Evolutionary conservation across 129 eudicot genomes (phyloP).

Genomic region (Erigeron canadensis): DNA sequence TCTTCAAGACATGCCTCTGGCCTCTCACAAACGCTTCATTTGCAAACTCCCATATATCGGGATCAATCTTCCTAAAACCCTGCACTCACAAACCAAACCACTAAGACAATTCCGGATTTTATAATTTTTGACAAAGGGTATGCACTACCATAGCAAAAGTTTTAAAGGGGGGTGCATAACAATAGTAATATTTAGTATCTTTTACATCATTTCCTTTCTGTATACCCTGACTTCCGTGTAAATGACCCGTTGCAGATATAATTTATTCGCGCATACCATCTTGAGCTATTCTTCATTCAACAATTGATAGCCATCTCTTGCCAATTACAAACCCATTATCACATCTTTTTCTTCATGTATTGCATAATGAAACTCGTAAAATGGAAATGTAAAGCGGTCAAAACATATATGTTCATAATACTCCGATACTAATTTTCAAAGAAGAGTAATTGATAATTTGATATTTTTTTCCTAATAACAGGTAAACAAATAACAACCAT

Average conservation of each 20-base stretch:
- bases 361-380: constrained; percentile 10
- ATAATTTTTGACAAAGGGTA: constrained; percentile 9
- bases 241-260: background rate
- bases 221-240: background rate
- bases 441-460: background rate
- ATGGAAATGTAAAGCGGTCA: constrained; percentile 10
- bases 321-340: constrained; percentile 3
- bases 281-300: constrained; percentile 7
- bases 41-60: constrained; percentile 93
- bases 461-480: background rate
- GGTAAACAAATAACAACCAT: constrained; percentile 7
- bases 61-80: constrained; percentile 97
- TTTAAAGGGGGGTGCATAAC: background rate
- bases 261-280: background rate
- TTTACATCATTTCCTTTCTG: background rate
- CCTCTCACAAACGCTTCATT: constrained; percentile 76
- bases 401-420: constrained; percentile 6
- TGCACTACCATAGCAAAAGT: background rate
- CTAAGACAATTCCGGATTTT: constrained; percentile 6
- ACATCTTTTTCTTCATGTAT: constrained; percentile 13
- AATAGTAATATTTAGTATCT: background rate
- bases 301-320: constrained; percentile 8
- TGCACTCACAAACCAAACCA: constrained; percentile 46
- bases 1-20: constrained; percentile 64
- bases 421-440: background rate